These are phyloP conservation scores for Chlorociboria aeruginascens DNA, from an alignment of 495 filamentous ascomycete species.

Conservation along the genomic window DNA sequence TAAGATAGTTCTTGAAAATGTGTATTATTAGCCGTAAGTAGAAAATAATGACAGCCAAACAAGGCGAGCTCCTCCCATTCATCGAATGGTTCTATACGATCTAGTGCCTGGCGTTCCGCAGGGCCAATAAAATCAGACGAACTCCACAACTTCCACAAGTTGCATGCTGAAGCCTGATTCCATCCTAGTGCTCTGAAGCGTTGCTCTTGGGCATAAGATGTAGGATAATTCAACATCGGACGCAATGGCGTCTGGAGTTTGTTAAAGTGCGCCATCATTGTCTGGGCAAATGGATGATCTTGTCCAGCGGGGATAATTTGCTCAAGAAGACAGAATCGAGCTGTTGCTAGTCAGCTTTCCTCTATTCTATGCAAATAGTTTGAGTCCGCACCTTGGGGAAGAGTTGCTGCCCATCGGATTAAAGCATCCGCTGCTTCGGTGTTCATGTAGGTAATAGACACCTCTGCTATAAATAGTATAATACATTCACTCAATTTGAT, in stretches of 20 bases:
- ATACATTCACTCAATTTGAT: constrained; percentile 42
- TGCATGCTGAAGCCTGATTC: constrained; percentile 43
- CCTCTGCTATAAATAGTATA: constrained; percentile 76
- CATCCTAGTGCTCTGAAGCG: constrained; percentile 60
- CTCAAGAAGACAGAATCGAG: constrained; percentile 73
- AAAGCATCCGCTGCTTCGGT: constrained; percentile 58
- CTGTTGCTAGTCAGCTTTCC: constrained; percentile 17
- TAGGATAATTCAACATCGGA: constrained; percentile 59
- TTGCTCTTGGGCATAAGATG: constrained; percentile 44
- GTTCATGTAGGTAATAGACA: constrained; percentile 87
- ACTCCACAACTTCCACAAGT: constrained; percentile 72
- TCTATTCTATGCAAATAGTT: not conserved
- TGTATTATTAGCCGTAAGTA: constrained; percentile 46
- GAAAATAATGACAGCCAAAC: constrained; percentile 76
- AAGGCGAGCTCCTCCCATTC: constrained; percentile 94
- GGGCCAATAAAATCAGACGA: constrained; percentile 46
- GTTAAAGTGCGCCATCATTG: constrained; percentile 77
- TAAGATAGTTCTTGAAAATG: not conserved
- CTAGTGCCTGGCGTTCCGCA: constrained; percentile 42
- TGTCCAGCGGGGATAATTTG: constrained; percentile 71
- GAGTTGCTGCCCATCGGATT: constrained; percentile 52
- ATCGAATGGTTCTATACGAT: constrained; percentile 72
- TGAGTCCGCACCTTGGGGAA: constrained; percentile 45
- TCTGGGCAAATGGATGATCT: constrained; percentile 72
- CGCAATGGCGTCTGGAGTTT: constrained; percentile 68